Evolutionary conservation across 164 flowering plant species (phyloP).

Genomic region (Nymphaea colorata): DNA sequence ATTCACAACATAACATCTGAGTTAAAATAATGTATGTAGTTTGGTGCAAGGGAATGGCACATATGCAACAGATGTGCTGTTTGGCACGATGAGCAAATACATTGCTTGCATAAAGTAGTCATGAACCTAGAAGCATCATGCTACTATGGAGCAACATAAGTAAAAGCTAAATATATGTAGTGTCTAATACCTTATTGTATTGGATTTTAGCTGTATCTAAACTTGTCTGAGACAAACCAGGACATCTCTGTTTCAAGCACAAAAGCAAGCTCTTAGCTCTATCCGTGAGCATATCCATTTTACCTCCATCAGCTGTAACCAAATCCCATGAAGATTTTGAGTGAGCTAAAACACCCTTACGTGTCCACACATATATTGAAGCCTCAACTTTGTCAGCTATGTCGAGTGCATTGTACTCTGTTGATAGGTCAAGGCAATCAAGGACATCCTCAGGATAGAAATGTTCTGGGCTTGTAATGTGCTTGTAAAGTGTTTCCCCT

Average conservation of each 20-base stretch:
- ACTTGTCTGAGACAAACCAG: constrained; percentile 81
- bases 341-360: constrained; percentile 52
- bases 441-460: constrained; percentile 72
- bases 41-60: too few relatives aligned
- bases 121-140: too few relatives aligned
- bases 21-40: too few relatives aligned
- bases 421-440: constrained; percentile 44
- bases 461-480: constrained; percentile 40
- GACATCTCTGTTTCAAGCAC: constrained; percentile 73
- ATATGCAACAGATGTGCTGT: too few relatives aligned
- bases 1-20: too few relatives aligned
- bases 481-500: constrained; percentile 66
- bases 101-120: too few relatives aligned
- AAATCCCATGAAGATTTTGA: constrained; percentile 74
- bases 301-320: constrained; percentile 71
- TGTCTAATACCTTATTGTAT: constrained; percentile 42
- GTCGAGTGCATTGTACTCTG: constrained; percentile 96
- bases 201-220: constrained; percentile 88
- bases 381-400: constrained; percentile 88
- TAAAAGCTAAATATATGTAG: too few relatives aligned
- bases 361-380: constrained; percentile 85
- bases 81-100: too few relatives aligned
- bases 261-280: constrained; percentile 69
- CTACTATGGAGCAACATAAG: too few relatives aligned
- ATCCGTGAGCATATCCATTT: constrained; percentile 57